phyloP scores from a whole-genome alignment of 1,139 yeast genomes.

The Debaryomyces udenii region DNA sequence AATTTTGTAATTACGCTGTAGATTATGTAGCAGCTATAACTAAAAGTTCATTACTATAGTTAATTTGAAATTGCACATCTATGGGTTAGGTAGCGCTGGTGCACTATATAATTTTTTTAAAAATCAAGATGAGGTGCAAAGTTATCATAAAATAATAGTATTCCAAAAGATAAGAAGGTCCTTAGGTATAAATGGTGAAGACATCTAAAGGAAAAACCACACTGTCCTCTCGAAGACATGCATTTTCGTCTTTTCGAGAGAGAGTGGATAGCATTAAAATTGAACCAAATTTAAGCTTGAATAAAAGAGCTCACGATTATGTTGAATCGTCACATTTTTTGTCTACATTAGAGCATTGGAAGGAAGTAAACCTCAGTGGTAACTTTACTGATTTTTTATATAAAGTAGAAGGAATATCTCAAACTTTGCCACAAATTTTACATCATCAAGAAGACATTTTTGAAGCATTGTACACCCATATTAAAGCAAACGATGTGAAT shows the following conservation, averaged over 20 bases:
- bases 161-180: not conserved
- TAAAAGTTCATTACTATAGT: not conserved
- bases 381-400: constrained; percentile 67
- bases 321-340: constrained; percentile 79
- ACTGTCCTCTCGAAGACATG: constrained; percentile 59
- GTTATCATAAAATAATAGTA: not conserved
- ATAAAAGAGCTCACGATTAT: constrained; percentile 66
- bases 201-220: constrained; percentile 36
- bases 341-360: constrained; percentile 84
- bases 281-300: constrained; percentile 73
- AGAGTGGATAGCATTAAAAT: constrained; percentile 82
- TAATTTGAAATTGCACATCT: not conserved
- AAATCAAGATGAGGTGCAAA: not conserved
- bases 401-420: constrained; percentile 55
- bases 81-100: too few relatives aligned
- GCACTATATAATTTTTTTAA: not conserved
- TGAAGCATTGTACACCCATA: constrained; percentile 51
- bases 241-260: constrained; percentile 77
- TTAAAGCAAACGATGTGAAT: constrained; percentile 60
- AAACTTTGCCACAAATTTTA: constrained; percentile 79
- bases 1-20: too few relatives aligned
- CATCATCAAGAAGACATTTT: constrained; percentile 71
- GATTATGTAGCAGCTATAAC: not conserved
- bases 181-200: constrained; percentile 5
- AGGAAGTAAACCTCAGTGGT: constrained; percentile 79